Evolutionary conservation across 331 rosid genomes (phyloP).

Genomic region (Erythrophleum ivorense): DNA sequence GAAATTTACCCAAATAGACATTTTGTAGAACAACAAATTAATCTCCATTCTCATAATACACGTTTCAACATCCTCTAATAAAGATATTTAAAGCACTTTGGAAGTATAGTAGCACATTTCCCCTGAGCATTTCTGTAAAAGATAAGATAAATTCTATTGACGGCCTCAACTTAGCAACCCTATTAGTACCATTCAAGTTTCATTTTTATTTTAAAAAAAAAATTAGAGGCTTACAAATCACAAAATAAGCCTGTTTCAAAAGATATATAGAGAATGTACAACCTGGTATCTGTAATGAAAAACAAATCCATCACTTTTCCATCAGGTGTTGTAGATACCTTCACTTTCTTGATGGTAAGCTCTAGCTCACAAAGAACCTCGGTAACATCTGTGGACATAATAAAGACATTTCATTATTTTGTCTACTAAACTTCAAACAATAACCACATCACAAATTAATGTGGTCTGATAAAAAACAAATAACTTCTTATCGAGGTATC

Average conservation of each 20-base stretch:
- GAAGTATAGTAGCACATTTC: not conserved
- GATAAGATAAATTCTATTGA: no score
- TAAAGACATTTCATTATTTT: conserved; percentile 33
- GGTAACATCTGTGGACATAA: conserved; percentile 71
- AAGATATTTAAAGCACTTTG: not conserved
- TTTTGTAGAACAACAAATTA: conserved; percentile 12
- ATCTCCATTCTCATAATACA: conserved; percentile 17
- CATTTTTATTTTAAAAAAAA: no score
- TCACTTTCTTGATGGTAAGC: conserved; percentile 86
- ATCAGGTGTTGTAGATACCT: conserved; percentile 95
- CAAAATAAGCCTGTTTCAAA: conserved; percentile 28
- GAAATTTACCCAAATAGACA: conserved; percentile 22
- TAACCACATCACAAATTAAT: conserved; percentile 17
- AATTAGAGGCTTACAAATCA: conserved; percentile 23
- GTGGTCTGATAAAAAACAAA: conserved; percentile 20
- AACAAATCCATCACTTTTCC: conserved; percentile 92
- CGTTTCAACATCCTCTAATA: conserved; percentile 7
- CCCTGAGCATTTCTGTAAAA: not conserved
- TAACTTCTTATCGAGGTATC: conserved; percentile 6
- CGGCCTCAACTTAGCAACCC: no score
- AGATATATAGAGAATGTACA: conserved; percentile 21
- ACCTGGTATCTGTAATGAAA: conserved; percentile 94
- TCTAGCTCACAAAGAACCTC: conserved; percentile 87
- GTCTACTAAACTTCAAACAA: conserved; percentile 29
- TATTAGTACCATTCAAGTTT: no score